These are phyloP conservation scores for Neovahlkampfia damariscottae DNA, from an alignment of 78 protist genomes.

Conservation along the genomic window DNA sequence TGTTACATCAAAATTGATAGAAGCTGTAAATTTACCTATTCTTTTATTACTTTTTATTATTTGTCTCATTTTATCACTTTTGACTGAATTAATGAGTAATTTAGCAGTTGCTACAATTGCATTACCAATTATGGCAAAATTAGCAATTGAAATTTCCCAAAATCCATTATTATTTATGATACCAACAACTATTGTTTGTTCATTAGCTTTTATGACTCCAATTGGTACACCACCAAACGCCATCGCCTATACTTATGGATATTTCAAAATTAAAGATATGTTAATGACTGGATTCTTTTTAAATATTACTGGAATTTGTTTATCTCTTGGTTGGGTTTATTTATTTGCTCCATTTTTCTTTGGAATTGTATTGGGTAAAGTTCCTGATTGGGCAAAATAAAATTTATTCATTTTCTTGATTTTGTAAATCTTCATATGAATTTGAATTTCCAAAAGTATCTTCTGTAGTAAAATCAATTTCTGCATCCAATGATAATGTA, in stretches of 20 bases:
- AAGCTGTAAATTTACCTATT: background rate
- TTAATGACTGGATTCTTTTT: background rate
- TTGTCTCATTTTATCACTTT: background rate
- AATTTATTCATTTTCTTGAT: no score
- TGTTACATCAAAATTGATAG: background rate
- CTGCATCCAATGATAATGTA: no score
- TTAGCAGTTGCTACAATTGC: slow-evolving; percentile 17
- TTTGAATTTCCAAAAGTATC: no score
- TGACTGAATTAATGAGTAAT: slow-evolving; percentile 2
- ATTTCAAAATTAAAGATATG: slow-evolving; percentile 7
- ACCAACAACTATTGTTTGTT: background rate
- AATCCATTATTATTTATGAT: slow-evolving; percentile 8
- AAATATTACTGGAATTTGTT: background rate
- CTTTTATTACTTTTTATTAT: background rate
- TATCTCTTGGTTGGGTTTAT: no score
- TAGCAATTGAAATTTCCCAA: background rate
- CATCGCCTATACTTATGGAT: slow-evolving; percentile 23
- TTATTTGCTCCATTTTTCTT: no score
- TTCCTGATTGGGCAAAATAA: no score
- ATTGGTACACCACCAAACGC: slow-evolving; percentile 37
- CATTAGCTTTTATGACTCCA: slow-evolving; percentile 33
- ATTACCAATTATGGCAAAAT: slow-evolving; percentile 6
- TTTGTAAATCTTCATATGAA: no score
- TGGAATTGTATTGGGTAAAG: no score
- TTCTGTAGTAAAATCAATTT: no score